Conservation (phyloP, 768 basidiomycete species). For the Tulasnella sp. region DNA sequence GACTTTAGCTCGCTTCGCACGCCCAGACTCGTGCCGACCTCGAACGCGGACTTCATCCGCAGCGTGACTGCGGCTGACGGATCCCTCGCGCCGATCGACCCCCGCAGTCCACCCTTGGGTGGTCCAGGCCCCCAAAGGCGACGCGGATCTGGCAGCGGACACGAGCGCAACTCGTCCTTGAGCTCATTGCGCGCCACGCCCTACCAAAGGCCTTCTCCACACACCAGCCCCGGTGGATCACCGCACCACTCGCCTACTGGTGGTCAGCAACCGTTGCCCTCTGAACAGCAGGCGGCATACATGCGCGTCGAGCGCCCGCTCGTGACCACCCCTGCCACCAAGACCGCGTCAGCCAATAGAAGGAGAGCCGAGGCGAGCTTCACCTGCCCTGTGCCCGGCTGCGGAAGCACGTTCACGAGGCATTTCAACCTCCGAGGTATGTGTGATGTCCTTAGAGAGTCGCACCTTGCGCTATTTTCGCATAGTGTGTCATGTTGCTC, state of each 20-base stretch:
- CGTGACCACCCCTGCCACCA: conserved; percentile 89
- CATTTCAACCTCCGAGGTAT: conserved; percentile 91
- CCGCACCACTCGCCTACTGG: conserved; percentile 30
- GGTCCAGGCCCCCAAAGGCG: conserved; percentile 7
- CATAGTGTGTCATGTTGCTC: neutral
- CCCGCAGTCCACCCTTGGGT: conserved; percentile 25
- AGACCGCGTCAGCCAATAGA: conserved; percentile 80
- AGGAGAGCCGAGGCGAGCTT: conserved; percentile 90
- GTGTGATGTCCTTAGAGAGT: conserved; percentile 36
- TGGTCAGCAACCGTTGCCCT: neutral
- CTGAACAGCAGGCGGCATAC: neutral
- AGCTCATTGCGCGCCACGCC: conserved; percentile 34
- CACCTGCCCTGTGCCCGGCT: conserved; percentile 77
- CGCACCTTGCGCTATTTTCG: conserved; percentile 33
- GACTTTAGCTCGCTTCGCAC: conserved; percentile 51
- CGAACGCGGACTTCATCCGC: conserved; percentile 31
- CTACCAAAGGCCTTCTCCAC: conserved; percentile 29
- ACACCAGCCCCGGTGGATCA: conserved; percentile 30
- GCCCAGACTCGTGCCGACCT: neutral
- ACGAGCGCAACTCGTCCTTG: conserved; percentile 33
- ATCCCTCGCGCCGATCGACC: conserved; percentile 35
- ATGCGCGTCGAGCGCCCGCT: conserved; percentile 65
- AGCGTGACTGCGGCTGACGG: conserved; percentile 37
- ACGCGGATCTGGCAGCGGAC: conserved; percentile 20
- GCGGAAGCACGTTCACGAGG: conserved; percentile 86